These are phyloP conservation scores for Cryptococcus floricola DNA, from an alignment of 1,284 basidiomycete genomes.

Conservation along the genomic window DNA sequence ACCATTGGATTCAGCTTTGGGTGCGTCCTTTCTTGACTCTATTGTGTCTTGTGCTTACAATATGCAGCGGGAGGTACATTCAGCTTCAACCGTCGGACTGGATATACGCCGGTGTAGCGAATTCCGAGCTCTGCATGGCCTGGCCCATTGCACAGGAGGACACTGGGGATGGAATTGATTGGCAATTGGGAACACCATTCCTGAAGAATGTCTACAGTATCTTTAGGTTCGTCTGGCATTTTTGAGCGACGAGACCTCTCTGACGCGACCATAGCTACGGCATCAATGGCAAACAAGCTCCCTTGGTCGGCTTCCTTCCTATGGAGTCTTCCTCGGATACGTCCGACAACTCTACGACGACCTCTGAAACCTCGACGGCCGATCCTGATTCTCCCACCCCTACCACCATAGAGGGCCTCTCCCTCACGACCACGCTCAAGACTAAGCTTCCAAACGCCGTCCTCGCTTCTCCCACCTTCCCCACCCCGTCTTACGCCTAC, in stretches of 20 bases:
- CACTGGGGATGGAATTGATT: slow-evolving; percentile 73
- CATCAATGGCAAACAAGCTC: slow-evolving; percentile 38
- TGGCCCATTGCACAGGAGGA: slow-evolving; percentile 71
- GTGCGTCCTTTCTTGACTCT: slow-evolving; percentile 5
- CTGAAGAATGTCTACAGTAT: slow-evolving; percentile 75
- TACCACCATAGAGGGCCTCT: slow-evolving; percentile 46
- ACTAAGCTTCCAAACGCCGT: slow-evolving; percentile 74
- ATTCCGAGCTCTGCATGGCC: slow-evolving; percentile 67
- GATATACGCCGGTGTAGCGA: slow-evolving; percentile 66
- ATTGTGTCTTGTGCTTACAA: neutral
- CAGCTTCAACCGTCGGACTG: slow-evolving; percentile 75
- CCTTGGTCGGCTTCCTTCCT: slow-evolving; percentile 43
- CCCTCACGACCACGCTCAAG: slow-evolving; percentile 60
- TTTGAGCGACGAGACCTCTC: neutral
- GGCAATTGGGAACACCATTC: slow-evolving; percentile 81
- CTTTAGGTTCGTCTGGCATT: slow-evolving; percentile 57
- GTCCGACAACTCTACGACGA: neutral
- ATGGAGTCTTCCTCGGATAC: slow-evolving; percentile 14
- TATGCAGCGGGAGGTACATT: slow-evolving; percentile 57
- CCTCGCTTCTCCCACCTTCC: slow-evolving; percentile 62
- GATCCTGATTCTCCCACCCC: slow-evolving; percentile 25
- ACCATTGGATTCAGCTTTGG: slow-evolving; percentile 71
- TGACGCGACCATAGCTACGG: slow-evolving; percentile 27
- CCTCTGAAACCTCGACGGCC: slow-evolving; percentile 2
- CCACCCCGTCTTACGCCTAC: slow-evolving; percentile 66